These are phyloP conservation scores for Chlamydomonas reinhardtii DNA, from an alignment of 163 green algal species.

Conservation along the genomic window DNA sequence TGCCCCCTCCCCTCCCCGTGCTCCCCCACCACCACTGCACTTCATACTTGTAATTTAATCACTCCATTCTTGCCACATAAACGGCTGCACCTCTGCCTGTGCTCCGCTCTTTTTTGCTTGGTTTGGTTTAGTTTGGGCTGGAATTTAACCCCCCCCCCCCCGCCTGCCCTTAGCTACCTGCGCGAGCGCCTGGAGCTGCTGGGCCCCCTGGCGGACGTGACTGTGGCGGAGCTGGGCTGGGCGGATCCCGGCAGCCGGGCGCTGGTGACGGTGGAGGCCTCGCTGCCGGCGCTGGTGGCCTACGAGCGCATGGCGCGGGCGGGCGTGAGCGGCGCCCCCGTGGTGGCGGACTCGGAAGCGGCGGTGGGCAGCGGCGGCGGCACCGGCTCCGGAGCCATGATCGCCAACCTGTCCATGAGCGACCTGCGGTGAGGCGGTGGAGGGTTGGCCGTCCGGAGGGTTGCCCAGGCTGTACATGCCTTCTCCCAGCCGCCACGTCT, in stretches of 20 bases:
- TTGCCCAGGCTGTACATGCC: too few relatives aligned
- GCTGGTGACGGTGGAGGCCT: slow-evolving; percentile 54
- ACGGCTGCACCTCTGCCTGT: too few relatives aligned
- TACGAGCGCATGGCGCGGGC: slow-evolving; percentile 63
- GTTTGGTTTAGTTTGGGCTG: too few relatives aligned
- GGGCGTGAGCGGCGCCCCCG: slow-evolving; percentile 53
- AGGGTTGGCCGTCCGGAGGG: too few relatives aligned
- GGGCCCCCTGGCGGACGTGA: background rate
- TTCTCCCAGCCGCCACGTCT: too few relatives aligned
- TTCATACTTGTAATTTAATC: too few relatives aligned
- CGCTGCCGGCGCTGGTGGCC: slow-evolving; percentile 66
- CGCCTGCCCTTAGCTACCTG: slow-evolving; percentile 4
- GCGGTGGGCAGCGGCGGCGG: slow-evolving; percentile 18
- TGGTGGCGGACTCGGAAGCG: slow-evolving; percentile 64
- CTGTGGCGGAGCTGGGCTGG: slow-evolving; percentile 35
- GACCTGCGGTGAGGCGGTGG: slow-evolving; percentile 67
- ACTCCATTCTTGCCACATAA: too few relatives aligned
- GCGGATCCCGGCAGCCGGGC: background rate
- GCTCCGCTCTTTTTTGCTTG: too few relatives aligned
- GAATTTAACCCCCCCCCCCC: background rate
- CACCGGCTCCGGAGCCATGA: slow-evolving; percentile 50
- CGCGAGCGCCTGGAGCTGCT: slow-evolving; percentile 36
- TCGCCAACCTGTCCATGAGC: slow-evolving; percentile 81
- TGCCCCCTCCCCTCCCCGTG: too few relatives aligned
- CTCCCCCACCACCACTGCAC: too few relatives aligned